Conservation (phyloP, 805 yeast genomes). For the Yarrowia porcina region DNA sequence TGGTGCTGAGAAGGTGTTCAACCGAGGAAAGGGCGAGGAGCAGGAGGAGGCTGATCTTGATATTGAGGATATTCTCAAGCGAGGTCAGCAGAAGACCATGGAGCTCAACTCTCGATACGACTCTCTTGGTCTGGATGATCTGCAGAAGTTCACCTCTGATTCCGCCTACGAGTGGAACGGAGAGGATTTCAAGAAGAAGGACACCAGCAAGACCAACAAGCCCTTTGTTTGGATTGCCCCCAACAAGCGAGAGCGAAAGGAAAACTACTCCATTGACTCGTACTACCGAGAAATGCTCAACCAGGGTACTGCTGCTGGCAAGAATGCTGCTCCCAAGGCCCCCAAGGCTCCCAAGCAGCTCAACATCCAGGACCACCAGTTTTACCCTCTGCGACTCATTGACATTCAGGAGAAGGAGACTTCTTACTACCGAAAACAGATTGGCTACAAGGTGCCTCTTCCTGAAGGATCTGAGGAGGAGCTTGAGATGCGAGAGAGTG, state of each 20-base stretch:
- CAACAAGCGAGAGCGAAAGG: conserved; percentile 55
- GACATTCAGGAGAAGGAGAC: conserved; percentile 79
- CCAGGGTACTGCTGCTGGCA: conserved; percentile 51
- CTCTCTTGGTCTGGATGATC: conserved; percentile 82
- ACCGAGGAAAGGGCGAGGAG: conserved; percentile 34
- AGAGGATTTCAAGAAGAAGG: conserved; percentile 64
- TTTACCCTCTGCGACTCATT: conserved; percentile 67
- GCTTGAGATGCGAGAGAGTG: conserved; percentile 45
- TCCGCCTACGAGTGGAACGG: conserved; percentile 97
- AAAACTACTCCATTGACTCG: conserved; percentile 80
- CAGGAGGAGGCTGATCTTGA: conserved; percentile 42
- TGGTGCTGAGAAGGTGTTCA: conserved; percentile 85
- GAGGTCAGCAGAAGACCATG: conserved; percentile 80
- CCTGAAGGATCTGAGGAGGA: conserved; percentile 46
- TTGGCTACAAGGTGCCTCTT: conserved; percentile 59
- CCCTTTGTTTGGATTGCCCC: conserved; percentile 75
- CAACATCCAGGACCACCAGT: conserved; percentile 82
- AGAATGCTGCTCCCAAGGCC: conserved; percentile 43
- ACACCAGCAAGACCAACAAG: conserved; percentile 33
- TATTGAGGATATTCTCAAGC: conserved; percentile 74
- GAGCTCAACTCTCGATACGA: conserved; percentile 77
- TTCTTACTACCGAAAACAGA: conserved; percentile 67
- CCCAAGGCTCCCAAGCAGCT: conserved; percentile 83
- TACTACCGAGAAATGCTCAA: conserved; percentile 79
- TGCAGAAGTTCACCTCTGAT: conserved; percentile 88